phyloP scores from a whole-genome alignment of 768 basidiomycete species.

The Coprinopsis cinerea region DNA sequence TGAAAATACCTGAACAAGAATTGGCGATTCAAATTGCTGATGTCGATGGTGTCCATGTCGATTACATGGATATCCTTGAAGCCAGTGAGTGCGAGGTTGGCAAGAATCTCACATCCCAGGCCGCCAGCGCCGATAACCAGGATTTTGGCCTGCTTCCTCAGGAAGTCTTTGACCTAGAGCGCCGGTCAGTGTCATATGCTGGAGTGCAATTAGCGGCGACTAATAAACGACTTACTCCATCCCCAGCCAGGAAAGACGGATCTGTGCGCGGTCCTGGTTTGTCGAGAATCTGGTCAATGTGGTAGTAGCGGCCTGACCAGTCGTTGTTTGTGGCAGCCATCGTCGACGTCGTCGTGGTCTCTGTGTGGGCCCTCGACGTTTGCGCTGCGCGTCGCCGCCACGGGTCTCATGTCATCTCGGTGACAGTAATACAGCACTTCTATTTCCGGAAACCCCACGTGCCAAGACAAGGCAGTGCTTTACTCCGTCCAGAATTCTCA shows the following conservation, averaged over 20 bases:
- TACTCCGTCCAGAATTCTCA: background rate
- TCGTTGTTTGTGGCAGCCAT: no score
- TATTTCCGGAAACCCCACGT: background rate
- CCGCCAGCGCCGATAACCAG: conserved; percentile 98
- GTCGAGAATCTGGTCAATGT: conserved; percentile 84
- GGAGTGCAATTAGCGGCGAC: background rate
- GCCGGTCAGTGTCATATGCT: background rate
- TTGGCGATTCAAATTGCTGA: conserved; percentile 97
- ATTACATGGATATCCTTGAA: conserved; percentile 99
- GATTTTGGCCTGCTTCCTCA: conserved; percentile 81
- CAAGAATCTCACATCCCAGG: conserved; percentile 94
- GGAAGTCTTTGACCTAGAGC: conserved; percentile 77
- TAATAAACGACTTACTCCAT: conserved; percentile 46
- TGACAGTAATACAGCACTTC: background rate
- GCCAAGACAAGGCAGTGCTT: background rate
- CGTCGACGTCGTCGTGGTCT: conserved; percentile 11
- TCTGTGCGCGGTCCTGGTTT: conserved; percentile 87
- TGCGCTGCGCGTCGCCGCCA: no score
- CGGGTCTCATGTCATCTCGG: no score
- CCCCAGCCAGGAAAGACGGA: conserved; percentile 74
- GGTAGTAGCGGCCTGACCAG: conserved; percentile 61
- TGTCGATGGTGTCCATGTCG: conserved; percentile 99
- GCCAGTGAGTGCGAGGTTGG: conserved; percentile 91
- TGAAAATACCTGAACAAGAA: conserved; percentile 84
- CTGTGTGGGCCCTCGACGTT: no score